Conservation (phyloP, 805 yeast species). For the Brettanomyces sp. region DNA sequence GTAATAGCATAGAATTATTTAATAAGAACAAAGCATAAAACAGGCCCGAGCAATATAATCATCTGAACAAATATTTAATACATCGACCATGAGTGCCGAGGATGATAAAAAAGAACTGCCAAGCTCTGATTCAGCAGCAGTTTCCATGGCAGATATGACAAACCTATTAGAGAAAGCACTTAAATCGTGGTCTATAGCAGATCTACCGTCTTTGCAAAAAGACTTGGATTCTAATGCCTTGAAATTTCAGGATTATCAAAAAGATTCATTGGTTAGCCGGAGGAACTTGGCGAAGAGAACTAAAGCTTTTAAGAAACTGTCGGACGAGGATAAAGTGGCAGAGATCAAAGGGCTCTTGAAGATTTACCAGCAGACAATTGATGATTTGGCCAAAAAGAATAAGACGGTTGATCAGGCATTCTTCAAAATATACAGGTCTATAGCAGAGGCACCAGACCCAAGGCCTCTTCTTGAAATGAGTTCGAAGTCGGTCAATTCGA, state of each 20-base stretch:
- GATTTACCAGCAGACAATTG: constrained; percentile 83
- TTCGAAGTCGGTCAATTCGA: constrained; percentile 44
- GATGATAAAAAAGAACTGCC: no score
- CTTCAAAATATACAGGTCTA: constrained; percentile 60
- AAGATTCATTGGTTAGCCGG: constrained; percentile 56
- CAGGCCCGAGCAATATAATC: no score
- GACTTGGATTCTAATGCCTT: constrained; percentile 67
- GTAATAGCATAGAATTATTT: no score
- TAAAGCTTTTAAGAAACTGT: constrained; percentile 71
- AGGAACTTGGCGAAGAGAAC: constrained; percentile 75
- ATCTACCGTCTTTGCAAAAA: constrained; percentile 60
- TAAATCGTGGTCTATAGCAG: constrained; percentile 67
- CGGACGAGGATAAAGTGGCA: constrained; percentile 54
- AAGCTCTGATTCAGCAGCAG: no score
- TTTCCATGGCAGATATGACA: not conserved
- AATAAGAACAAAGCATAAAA: no score
- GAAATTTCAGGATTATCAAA: constrained; percentile 63
- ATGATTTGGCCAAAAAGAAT: constrained; percentile 65
- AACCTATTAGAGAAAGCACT: constrained; percentile 46
- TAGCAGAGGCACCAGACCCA: constrained; percentile 93
- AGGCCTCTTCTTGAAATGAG: constrained; percentile 67
- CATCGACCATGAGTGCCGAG: no score
- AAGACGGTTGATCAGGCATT: constrained; percentile 67
- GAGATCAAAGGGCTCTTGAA: constrained; percentile 62
- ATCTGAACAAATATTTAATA: no score